Percentiles rank a stretch among this genome's conserved stretches.
These are phyloP conservation scores for Miscanthus sacchariflorus DNA, from an alignment of 202 grass and related monocot genomes.

Conservation along the genomic window DNA sequence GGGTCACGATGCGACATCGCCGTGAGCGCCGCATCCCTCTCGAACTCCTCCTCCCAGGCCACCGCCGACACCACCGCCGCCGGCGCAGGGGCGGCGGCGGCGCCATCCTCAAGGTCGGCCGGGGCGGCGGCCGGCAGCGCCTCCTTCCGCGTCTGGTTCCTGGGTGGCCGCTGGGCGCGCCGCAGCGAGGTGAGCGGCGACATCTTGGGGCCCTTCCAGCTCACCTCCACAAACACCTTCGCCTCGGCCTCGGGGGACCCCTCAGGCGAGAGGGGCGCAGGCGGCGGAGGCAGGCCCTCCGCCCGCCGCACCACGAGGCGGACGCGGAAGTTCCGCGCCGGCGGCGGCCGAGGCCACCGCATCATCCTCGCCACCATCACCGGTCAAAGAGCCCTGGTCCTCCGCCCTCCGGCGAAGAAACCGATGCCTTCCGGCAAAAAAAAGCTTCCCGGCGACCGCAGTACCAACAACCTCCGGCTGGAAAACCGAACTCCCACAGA, in stretches of 20 bases:
- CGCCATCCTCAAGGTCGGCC: conserved; percentile 16
- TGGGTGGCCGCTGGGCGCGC: conserved; percentile 52
- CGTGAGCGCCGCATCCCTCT: conserved; percentile 62
- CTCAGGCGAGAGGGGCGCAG: conserved; percentile 20
- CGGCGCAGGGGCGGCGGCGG: neutral
- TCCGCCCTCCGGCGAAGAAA: neutral
- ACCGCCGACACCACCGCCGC: conserved; percentile 15
- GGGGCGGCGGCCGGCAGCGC: conserved; percentile 29
- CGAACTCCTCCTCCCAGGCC: conserved; percentile 93
- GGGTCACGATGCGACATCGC: conserved; percentile 62
- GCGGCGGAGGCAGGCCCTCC: conserved; percentile 43
- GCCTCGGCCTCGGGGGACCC: conserved; percentile 36
- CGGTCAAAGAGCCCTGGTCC: neutral
- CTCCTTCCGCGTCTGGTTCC: conserved; percentile 85
- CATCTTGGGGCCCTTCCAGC: conserved; percentile 81
- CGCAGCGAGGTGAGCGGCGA: conserved; percentile 69
- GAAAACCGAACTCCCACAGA: neutral
- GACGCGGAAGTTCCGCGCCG: conserved; percentile 67
- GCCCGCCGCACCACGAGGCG: conserved; percentile 67
- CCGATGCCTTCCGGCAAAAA: neutral
- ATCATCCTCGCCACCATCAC: conserved; percentile 73
- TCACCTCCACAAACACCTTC: conserved; percentile 66
- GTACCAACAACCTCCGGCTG: neutral
- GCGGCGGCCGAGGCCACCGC: conserved; percentile 84
- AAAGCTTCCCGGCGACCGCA: neutral